These are phyloP conservation scores for Medicago arabica DNA, from an alignment of 306 rosid species.

Conservation along the genomic window DNA sequence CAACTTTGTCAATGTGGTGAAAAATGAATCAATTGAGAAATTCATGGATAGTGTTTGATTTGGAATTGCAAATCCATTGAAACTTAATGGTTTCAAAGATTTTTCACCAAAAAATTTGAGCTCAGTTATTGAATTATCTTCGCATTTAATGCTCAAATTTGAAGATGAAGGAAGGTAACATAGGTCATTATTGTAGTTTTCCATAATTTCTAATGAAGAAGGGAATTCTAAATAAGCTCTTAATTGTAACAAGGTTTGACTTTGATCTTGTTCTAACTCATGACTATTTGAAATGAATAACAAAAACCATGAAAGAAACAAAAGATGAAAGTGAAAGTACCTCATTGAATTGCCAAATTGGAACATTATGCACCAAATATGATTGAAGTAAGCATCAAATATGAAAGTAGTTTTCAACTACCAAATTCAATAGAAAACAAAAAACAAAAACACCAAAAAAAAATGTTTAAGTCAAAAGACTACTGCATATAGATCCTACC, in stretches of 20 bases:
- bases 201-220: conserved; percentile 60
- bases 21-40: conserved; percentile 77
- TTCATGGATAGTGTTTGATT: conserved; percentile 68
- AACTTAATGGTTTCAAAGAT: conserved; percentile 46
- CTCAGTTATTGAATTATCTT: conserved; percentile 64
- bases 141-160: conserved; percentile 64
- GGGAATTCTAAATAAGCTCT: conserved; percentile 78
- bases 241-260: conserved; percentile 62
- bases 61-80: conserved; percentile 73
- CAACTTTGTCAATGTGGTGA: conserved; percentile 72
- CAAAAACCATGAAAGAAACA: conserved; percentile 56
- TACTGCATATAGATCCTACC: background rate
- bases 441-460: conserved; percentile 5
- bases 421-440: background rate
- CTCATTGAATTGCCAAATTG: conserved; percentile 53
- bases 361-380: conserved; percentile 30
- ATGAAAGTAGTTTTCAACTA: background rate
- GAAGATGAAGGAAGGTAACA: conserved; percentile 64
- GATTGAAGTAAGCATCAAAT: background rate
- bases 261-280: conserved; percentile 65
- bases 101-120: conserved; percentile 78
- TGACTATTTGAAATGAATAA: conserved; percentile 54
- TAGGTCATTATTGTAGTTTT: conserved; percentile 56
- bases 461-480: conserved; percentile 26
- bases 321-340: conserved; percentile 40